Conservation (phyloP, 1,284 basidiomycete species). For the Rhodofomes roseus region DNA sequence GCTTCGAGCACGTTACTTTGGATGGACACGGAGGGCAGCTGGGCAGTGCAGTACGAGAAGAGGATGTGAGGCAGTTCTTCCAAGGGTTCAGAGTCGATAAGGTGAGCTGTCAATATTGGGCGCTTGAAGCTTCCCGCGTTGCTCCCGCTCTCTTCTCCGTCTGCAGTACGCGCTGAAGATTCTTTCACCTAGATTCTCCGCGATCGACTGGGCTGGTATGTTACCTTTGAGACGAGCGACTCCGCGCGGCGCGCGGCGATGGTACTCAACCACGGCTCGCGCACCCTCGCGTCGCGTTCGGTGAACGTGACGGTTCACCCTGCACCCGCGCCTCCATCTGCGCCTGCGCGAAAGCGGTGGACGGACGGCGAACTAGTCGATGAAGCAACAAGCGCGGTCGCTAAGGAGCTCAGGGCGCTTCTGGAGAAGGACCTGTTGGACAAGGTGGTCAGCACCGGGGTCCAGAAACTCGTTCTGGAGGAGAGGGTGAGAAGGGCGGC, state of each 20-base stretch:
- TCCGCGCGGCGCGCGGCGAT: slow-evolving; percentile 59
- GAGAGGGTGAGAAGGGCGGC: slow-evolving; percentile 37
- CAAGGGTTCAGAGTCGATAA: slow-evolving; percentile 61
- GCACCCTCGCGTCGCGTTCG: slow-evolving; percentile 54
- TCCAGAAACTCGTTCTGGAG: slow-evolving; percentile 52
- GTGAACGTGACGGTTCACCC: slow-evolving; percentile 55
- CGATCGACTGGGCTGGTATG: slow-evolving; percentile 65
- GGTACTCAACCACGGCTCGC: slow-evolving; percentile 47
- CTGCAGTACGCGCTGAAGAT: background rate
- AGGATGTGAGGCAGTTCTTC: slow-evolving; percentile 59
- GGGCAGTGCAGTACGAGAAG: slow-evolving; percentile 52
- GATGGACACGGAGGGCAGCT: slow-evolving; percentile 45
- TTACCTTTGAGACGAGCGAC: slow-evolving; percentile 59
- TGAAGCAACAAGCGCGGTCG: slow-evolving; percentile 56
- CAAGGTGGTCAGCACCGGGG: slow-evolving; percentile 53
- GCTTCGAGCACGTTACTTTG: slow-evolving; percentile 60
- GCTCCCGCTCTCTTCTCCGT: slow-evolving; percentile 6
- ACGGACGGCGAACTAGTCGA: slow-evolving; percentile 57
- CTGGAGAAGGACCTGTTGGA: slow-evolving; percentile 72
- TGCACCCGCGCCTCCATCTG: slow-evolving; percentile 37
- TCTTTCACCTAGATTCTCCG: slow-evolving; percentile 53
- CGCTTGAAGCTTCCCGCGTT: background rate
- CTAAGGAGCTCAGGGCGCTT: slow-evolving; percentile 55
- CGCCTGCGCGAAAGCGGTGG: slow-evolving; percentile 45
- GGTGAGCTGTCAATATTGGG: slow-evolving; percentile 36